Evolutionary conservation across 257 asterid genomes (phyloP).

Genomic region (Plectranthus barbatus): DNA sequence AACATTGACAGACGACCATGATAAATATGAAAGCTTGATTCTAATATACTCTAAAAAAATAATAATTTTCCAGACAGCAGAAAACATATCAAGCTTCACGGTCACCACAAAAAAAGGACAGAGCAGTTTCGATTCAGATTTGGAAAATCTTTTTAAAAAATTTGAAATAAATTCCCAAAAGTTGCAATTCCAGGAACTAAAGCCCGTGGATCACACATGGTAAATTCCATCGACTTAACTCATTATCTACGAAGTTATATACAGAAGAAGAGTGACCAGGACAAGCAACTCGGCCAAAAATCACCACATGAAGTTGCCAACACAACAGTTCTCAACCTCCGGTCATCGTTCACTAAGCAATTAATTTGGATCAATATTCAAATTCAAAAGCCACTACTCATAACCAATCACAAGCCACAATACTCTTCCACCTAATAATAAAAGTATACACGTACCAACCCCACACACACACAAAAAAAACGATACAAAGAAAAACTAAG

Average conservation of each 20-base stretch:
- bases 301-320: not conserved
- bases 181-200: no score
- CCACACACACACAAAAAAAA: not conserved
- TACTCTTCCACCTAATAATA: not conserved
- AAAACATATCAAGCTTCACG: not conserved
- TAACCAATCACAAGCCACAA: not conserved
- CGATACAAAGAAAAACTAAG: not conserved
- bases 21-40: conserved; percentile 2
- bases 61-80: not conserved
- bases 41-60: not conserved
- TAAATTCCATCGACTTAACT: no score
- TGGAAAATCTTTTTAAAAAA: no score
- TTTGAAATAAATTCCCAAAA: no score
- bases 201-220: no score
- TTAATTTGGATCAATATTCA: not conserved
- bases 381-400: not conserved
- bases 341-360: not conserved
- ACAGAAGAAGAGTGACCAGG: no score
- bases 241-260: no score
- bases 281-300: no score
- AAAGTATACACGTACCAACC: not conserved
- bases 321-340: not conserved
- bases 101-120: not conserved
- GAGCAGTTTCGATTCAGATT: no score
- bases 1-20: not conserved